Evolutionary conservation across 805 yeast genomes (phyloP).

Genomic region (Lachancea meyersii): DNA sequence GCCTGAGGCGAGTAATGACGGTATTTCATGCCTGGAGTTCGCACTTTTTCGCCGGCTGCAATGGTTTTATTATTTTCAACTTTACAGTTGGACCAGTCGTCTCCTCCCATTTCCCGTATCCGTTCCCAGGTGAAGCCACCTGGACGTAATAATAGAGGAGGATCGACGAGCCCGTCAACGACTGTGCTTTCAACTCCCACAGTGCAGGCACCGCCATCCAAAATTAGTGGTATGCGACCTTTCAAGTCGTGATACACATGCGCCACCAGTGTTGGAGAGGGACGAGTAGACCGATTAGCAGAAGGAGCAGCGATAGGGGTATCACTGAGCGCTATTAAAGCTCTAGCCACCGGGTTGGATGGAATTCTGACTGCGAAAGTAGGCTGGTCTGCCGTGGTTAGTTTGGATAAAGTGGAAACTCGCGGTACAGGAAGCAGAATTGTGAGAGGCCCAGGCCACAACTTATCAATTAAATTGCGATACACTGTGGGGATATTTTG

Average conservation of each 20-base stretch:
- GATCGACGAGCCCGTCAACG: conserved; percentile 76
- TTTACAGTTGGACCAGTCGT: conserved; percentile 54
- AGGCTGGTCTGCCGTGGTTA: conserved; percentile 79
- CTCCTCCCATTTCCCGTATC: conserved; percentile 60
- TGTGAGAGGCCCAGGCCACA: conserved; percentile 97
- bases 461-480: conserved; percentile 51
- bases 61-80: conserved; percentile 59
- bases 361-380: conserved; percentile 95
- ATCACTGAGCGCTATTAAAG: conserved; percentile 76
- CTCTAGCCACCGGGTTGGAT: conserved; percentile 79
- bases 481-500: conserved; percentile 63
- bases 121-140: conserved; percentile 88
- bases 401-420: conserved; percentile 50
- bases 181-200: conserved; percentile 96
- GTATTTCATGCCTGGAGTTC: conserved; percentile 98
- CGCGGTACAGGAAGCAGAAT: conserved; percentile 62
- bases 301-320: conserved; percentile 96
- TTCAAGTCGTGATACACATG: conserved; percentile 80
- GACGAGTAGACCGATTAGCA: conserved; percentile 92
- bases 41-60: conserved; percentile 58
- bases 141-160: conserved; percentile 87
- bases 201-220: conserved; percentile 84
- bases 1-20: conserved; percentile 92
- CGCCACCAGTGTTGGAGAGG: conserved; percentile 83
- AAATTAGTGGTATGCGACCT: conserved; percentile 71